Evolutionary conservation across 2,329 filamentous ascomycete species (phyloP), one percentile per base, ranked within the genome.

Genomic region (Aspergillus terreus): DNA sequence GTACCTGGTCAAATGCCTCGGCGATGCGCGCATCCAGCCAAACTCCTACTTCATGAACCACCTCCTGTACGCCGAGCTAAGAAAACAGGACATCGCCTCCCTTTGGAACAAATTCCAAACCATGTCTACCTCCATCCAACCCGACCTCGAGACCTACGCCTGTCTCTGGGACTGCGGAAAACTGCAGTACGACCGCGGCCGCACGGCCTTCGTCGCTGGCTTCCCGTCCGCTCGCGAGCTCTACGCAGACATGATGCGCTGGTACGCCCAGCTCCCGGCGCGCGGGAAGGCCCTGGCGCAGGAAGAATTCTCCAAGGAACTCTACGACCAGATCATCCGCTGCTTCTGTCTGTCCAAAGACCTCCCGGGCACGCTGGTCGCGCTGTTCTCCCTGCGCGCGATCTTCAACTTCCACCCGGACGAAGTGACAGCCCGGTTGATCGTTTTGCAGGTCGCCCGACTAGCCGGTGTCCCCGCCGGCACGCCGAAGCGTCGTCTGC

Each of bases 31-130:
- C 56, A 83, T 92, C 54, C 77, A 75, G 49, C 81, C 86, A 1
- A 86, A 89, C 62, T 82, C 84, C 7, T 88, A 86, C 67, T 87
- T 92, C 72, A 83, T 92, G 78, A 94, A 92, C 68, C 86, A 91
- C 63, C 74, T 92, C 19, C 80, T 94, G 23, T 82, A 84, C 53
- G 82, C 84, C 6, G 80, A 85, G 55, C 77, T 87, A 44, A 80
- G 84, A 54, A 79, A 80, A 52, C 81, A 82, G 46, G 75, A 82
- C 47, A 75, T 78, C 42, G 68, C 71, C 21, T 73, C 79, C 46
- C 82, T 87, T 0, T 76, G 80, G 60, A 64, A 71, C 2, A 76
- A 84, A 27, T 89, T 84, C 66, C 66, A 71, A 9, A 67, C 71
- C 15, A 78, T 89, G 63, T 78, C 80, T 27, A 58, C 68, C 9